A percentile compares a stretch with the other conserved stretches of the same genome.
phyloP scores from a whole-genome alignment of 768 basidiomycete species.

The Tulasnella sp. region DNA sequence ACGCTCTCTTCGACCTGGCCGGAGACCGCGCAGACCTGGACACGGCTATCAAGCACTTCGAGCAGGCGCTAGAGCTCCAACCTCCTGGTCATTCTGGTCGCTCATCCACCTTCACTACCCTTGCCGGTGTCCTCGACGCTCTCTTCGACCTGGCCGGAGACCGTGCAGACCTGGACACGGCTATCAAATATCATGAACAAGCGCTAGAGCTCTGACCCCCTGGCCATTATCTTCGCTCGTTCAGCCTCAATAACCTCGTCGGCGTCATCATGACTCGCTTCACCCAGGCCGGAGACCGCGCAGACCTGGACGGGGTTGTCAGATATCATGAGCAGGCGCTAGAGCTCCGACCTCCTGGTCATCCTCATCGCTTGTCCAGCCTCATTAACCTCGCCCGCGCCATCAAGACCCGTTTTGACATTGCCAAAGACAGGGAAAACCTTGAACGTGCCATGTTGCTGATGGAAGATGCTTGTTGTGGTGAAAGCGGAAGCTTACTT shows the following conservation, averaged over 20 bases:
- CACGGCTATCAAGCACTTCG: neutral
- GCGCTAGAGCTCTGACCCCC: neutral
- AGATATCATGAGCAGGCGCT: neutral
- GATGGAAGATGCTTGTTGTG: no score
- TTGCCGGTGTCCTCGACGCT: neutral
- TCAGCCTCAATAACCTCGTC: neutral
- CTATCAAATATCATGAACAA: neutral
- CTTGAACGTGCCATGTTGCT: no score
- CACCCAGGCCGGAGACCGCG: neutral
- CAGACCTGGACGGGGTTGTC: neutral
- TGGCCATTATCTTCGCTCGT: no score
- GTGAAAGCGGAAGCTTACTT: no score
- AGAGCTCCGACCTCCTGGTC: neutral
- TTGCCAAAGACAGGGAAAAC: neutral
- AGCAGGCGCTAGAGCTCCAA: neutral
- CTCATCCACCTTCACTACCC: no score
- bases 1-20: neutral
- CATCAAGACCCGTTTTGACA: neutral
- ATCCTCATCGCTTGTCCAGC: no score
- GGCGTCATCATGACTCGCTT: neutral
- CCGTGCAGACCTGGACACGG: neutral
- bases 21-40: neutral
- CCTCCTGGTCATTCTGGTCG: no score
- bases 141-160: neutral
- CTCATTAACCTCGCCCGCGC: neutral